These are phyloP conservation scores for Axilococcus clingmanii DNA, from an alignment of 139 green algal genomes.

Conservation along the genomic window DNA sequence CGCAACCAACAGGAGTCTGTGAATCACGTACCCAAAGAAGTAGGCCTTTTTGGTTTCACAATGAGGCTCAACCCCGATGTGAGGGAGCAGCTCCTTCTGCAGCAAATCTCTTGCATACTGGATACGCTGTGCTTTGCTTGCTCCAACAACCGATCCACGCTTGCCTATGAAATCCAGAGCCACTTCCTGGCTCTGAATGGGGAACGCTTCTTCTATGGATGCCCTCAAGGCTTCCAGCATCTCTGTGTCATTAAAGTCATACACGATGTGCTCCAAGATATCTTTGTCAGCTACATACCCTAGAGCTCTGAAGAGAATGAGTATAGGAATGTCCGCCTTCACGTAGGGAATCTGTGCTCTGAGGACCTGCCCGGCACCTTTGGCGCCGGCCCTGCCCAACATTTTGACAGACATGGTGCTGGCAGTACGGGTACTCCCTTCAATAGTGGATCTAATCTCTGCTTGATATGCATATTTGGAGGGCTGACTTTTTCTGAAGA, in stretches of 20 bases:
- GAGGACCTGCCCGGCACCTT: slow-evolving; percentile 41
- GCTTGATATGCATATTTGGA: slow-evolving; percentile 84
- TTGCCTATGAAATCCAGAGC: slow-evolving; percentile 97
- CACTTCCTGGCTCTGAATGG: slow-evolving; percentile 78
- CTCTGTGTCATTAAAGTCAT: slow-evolving; percentile 69
- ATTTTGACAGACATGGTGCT: slow-evolving; percentile 81
- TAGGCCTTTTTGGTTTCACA: slow-evolving; percentile 70
- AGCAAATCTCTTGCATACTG: slow-evolving; percentile 81
- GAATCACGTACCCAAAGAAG: slow-evolving; percentile 62
- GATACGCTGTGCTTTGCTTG: slow-evolving; percentile 77
- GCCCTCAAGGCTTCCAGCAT: slow-evolving; percentile 92
- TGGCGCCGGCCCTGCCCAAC: slow-evolving; percentile 45
- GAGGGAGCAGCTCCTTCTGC: slow-evolving; percentile 95
- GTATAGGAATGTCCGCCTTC: slow-evolving; percentile 71
- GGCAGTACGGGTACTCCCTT: slow-evolving; percentile 67
- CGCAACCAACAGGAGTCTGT: slow-evolving; percentile 74
- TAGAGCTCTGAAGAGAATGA: slow-evolving; percentile 83
- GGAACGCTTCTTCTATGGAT: slow-evolving; percentile 91
- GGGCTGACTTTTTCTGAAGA: slow-evolving; percentile 92
- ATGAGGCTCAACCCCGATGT: slow-evolving; percentile 73
- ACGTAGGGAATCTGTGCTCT: slow-evolving; percentile 65
- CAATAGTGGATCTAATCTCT: slow-evolving; percentile 79
- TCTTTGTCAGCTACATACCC: slow-evolving; percentile 73
- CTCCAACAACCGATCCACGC: slow-evolving; percentile 49
- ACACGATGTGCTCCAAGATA: slow-evolving; percentile 87